Conservation (phyloP, 495 filamentous ascomycete species). For the Viridothelium virens region DNA sequence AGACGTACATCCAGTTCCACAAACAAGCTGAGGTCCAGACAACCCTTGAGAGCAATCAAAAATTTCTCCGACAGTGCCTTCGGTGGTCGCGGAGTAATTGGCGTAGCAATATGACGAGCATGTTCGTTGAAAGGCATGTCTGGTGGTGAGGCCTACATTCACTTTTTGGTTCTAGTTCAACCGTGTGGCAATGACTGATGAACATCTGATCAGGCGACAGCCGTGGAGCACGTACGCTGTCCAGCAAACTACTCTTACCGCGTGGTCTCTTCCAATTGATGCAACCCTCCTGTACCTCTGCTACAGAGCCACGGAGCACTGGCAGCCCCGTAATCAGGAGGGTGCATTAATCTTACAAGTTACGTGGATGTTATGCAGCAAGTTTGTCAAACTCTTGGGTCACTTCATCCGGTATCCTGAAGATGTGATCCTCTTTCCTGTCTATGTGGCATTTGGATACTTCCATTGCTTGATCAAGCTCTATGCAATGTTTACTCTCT, state of each 20-base stretch:
- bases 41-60: constrained; percentile 47
- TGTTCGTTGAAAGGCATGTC: constrained; percentile 47
- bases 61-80: constrained; percentile 52
- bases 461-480: constrained; percentile 56
- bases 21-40: constrained; percentile 51
- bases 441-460: constrained; percentile 52
- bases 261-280: constrained; percentile 53
- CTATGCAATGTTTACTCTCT: constrained; percentile 50
- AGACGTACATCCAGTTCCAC: constrained; percentile 56
- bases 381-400: constrained; percentile 53
- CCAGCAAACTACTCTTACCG: constrained; percentile 51
- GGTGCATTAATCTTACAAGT: constrained; percentile 27
- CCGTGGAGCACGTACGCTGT: constrained; percentile 58
- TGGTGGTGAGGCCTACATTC: constrained; percentile 40
- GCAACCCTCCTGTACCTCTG: constrained; percentile 38
- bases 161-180: constrained; percentile 13
- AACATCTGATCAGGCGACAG: constrained; percentile 35
- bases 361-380: constrained; percentile 43
- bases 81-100: constrained; percentile 60
- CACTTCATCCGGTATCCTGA: constrained; percentile 51
- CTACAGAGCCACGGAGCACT: constrained; percentile 16
- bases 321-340: constrained; percentile 12
- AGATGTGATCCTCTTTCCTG: constrained; percentile 49
- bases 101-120: constrained; percentile 52
- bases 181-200: background rate